Evolutionary conservation across 192 early-diverging fungal genomes (phyloP).

Genomic region (Glomus cerebriforme): DNA sequence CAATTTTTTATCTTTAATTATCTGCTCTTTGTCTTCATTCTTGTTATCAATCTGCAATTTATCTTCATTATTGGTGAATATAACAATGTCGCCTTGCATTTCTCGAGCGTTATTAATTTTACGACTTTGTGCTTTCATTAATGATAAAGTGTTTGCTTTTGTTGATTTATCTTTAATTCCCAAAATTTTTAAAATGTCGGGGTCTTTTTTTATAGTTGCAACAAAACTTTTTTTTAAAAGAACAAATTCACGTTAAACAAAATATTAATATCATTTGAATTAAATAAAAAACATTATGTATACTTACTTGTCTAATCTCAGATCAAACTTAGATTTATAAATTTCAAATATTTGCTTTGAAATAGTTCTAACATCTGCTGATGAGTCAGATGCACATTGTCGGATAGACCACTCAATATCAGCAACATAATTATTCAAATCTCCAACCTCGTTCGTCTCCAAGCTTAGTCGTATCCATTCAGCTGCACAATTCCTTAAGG

Average conservation of each 20-base stretch:
- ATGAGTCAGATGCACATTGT: conserved; percentile 50
- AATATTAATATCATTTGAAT: background rate
- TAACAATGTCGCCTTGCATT: too few species aligned
- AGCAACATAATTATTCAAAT: conserved; percentile 38
- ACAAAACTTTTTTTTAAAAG: background rate
- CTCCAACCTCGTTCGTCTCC: conserved; percentile 38
- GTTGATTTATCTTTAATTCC: background rate
- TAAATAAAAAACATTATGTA: too few species aligned
- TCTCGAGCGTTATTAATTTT: too few species aligned
- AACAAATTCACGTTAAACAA: background rate
- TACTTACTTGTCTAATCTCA: conserved; percentile 24
- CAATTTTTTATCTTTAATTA: too few species aligned
- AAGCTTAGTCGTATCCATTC: conserved; percentile 61
- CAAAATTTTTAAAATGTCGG: too few species aligned
- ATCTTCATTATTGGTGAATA: too few species aligned
- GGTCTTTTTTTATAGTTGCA: background rate
- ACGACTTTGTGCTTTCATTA: too few species aligned
- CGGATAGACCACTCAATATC: conserved; percentile 52
- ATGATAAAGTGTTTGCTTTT: background rate
- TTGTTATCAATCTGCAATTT: too few species aligned
- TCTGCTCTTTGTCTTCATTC: too few species aligned
- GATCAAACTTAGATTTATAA: conserved; percentile 49
- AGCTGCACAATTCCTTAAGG: conserved; percentile 58
- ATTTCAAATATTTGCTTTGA: conserved; percentile 50
- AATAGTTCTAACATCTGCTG: conserved; percentile 49